Evolutionary conservation across 495 filamentous ascomycete species (phyloP), one percentile per base, ranked within the genome.

Genomic region (Lasiosphaeria ovina): DNA sequence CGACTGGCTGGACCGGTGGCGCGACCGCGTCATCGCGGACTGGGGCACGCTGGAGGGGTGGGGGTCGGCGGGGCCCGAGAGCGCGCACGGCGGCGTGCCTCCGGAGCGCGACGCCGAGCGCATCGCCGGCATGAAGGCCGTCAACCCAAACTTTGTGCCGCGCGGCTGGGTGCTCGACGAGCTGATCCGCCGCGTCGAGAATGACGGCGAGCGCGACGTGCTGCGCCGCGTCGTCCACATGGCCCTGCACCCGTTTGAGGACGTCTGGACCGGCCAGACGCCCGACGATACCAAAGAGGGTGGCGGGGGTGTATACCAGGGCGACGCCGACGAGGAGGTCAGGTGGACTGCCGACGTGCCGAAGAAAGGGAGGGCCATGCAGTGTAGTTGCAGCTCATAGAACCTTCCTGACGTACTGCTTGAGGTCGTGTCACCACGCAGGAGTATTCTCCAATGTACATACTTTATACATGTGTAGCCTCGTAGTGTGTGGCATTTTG

Each of bases 151-250:
- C 71, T 98, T 98, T 64, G 74, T 96, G 1, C 91, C 95, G 0
- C 80, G 91, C 36, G 85, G 85, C 24, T 98, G 95, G 94, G 84
- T 98, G 54, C 78, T 98, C 7, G 93, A 98, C 72, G 94, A 98
- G 74, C 64, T 98, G 6, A 97, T 98, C 62, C 81, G 86, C 40
- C 80, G 89, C 12, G 93, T 97, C 3, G 93, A 98, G 73, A 87
- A 89, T 67, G 83, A 87, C 33, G 87, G 89, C 16, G 92, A 98
- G 63, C 79, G 90, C 54, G 87, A 89, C 1, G 84, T 98, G 16
- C 72, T 98, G 53, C 77, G 76, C 6, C 76, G 86, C 50, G 79
- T 92, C 31, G 88, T 97, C 87, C 79, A 88, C 24, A 86, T 97
- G 86, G 82, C 87, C 5, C 73, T 91, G 55, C 80, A 87, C 62